These are phyloP conservation scores for Eucalyptus decipiens DNA, from an alignment of 345 rosid species.

Conservation along the genomic window DNA sequence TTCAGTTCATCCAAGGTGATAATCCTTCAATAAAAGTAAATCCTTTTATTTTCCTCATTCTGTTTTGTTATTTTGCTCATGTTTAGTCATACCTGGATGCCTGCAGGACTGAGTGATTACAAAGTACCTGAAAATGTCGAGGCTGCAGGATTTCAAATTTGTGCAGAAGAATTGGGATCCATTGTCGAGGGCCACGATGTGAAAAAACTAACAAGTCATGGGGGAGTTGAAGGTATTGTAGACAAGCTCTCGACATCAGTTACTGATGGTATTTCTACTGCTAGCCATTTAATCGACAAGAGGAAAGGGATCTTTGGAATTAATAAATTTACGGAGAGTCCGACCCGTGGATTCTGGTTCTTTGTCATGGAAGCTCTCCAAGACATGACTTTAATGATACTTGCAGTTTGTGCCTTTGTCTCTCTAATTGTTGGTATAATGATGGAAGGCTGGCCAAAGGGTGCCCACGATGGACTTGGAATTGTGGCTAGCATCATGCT, in stretches of 20 bases:
- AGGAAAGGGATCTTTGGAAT: constrained; percentile 65
- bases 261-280: constrained; percentile 39
- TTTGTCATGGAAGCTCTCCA: constrained; percentile 66
- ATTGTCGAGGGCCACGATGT: constrained; percentile 81
- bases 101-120: constrained; percentile 68
- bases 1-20: constrained; percentile 73
- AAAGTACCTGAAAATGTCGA: constrained; percentile 61
- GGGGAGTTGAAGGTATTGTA: constrained; percentile 52
- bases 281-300: constrained; percentile 21
- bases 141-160: constrained; percentile 71
- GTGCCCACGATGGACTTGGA: constrained; percentile 76
- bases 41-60: background rate
- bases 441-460: constrained; percentile 68
- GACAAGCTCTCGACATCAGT: constrained; percentile 58
- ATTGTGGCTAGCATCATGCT: constrained; percentile 57
- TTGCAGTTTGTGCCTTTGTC: constrained; percentile 46
- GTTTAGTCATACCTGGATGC: constrained; percentile 4
- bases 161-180: constrained; percentile 80
- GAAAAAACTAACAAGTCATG: constrained; percentile 67
- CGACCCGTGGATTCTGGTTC: constrained; percentile 66
- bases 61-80: background rate
- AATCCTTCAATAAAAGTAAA: background rate
- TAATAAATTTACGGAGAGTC: constrained; percentile 78
- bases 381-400: constrained; percentile 59
- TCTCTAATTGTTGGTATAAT: constrained; percentile 58